phyloP scores from a whole-genome alignment of 306 rosid species.

The Cicer pinnatifidum region DNA sequence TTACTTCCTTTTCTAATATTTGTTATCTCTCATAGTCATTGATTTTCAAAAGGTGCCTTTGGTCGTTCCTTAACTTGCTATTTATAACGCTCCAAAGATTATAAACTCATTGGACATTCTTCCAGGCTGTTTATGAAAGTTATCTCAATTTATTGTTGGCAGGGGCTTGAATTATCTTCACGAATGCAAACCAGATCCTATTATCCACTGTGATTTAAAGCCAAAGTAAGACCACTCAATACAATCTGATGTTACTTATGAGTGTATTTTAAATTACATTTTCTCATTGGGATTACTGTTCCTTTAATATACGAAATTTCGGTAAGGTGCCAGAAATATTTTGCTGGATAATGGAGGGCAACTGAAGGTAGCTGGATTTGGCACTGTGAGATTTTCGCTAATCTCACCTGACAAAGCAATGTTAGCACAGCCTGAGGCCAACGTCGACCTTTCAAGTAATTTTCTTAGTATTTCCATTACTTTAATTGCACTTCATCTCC shows the following conservation, averaged over 20 bases:
- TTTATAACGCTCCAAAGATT: conserved; percentile 36
- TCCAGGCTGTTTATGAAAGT: conserved; percentile 42
- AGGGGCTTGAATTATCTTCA: conserved; percentile 99
- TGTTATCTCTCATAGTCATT: conserved; percentile 26
- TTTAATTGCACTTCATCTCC: conserved; percentile 31
- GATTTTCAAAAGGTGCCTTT: conserved; percentile 36
- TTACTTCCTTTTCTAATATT: conserved; percentile 20
- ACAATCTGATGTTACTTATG: conserved; percentile 48
- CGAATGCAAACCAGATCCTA: conserved; percentile 96
- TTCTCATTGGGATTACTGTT: conserved; percentile 55
- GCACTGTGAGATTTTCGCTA: conserved; percentile 66
- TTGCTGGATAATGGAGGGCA: conserved; percentile 99
- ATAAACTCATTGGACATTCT: conserved; percentile 28
- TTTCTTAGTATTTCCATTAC: conserved; percentile 30
- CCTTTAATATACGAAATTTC: conserved; percentile 81
- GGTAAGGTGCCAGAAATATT: conserved; percentile 99
- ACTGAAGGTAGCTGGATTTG: conserved; percentile 91
- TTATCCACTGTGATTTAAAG: conserved; percentile 94
- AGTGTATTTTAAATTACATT: conserved; percentile 44
- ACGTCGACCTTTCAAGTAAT: conserved; percentile 74
- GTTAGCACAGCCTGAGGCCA: conserved; percentile 61
- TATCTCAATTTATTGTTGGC: conserved; percentile 53
- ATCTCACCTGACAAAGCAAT: conserved; percentile 73
- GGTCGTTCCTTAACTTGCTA: conserved; percentile 36
- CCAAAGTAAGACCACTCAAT: conserved; percentile 93